Evolutionary conservation across 305 asterid species (phyloP).

Genomic region (Fraxinus floribunda): DNA sequence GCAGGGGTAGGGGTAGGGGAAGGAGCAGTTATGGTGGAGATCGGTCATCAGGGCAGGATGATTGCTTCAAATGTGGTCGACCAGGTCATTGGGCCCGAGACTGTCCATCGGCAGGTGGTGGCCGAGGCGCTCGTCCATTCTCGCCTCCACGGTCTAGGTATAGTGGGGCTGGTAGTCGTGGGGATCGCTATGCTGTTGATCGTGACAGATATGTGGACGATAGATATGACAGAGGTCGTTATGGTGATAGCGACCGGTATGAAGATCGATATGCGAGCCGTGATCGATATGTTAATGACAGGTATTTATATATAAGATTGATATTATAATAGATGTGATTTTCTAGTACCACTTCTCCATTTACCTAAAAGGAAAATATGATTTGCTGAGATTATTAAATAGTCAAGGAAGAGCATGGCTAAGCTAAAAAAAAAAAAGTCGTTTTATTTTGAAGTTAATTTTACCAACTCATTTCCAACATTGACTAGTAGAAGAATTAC

Average conservation of each 20-base stretch:
- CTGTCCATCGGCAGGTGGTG: constrained; percentile 80
- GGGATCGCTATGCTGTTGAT: constrained; percentile 65
- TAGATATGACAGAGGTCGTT: constrained; percentile 64
- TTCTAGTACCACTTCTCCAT: background rate
- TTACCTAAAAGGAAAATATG: background rate
- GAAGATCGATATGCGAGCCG: constrained; percentile 74
- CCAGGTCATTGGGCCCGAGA: constrained; percentile 99
- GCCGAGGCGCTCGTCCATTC: constrained; percentile 65
- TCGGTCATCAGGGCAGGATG: constrained; percentile 80
- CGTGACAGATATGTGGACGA: constrained; percentile 74
- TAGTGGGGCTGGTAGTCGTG: constrained; percentile 59
- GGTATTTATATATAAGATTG: constrained; percentile 35
- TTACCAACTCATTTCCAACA: background rate
- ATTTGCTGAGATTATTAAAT: background rate
- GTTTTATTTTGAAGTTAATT: background rate
- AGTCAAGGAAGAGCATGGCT: background rate
- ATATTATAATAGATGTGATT: background rate
- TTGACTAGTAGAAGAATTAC: background rate
- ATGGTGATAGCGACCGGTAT: constrained; percentile 68
- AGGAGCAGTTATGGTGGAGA: constrained; percentile 66
- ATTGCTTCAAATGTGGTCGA: constrained; percentile 96
- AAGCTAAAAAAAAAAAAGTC: background rate
- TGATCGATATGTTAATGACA: constrained; percentile 64
- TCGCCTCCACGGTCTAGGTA: constrained; percentile 71
- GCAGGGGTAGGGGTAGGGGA: constrained; percentile 24